phyloP scores from a whole-genome alignment of 2,329 filamentous ascomycete genomes.

The Diaporthe aspalathi region DNA sequence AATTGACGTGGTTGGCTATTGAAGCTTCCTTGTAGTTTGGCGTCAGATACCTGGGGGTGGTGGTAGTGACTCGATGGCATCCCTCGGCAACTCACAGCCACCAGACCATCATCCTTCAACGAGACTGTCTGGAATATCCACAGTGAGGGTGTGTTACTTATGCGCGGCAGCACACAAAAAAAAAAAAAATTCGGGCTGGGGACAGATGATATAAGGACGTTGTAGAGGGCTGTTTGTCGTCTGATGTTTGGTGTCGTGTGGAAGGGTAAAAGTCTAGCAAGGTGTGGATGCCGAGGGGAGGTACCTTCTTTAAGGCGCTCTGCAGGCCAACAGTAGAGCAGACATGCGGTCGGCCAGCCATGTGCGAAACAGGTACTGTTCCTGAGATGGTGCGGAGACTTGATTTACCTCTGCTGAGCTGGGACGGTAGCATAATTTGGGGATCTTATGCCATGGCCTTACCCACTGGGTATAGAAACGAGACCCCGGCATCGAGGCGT shows the following conservation, averaged over 20 bases:
- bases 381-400: conserved; percentile 57
- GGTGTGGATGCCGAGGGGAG: conserved; percentile 52
- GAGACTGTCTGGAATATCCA: conserved; percentile 29
- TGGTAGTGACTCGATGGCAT: conserved; percentile 24
- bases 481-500: conserved; percentile 54
- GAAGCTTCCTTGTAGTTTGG: conserved; percentile 29
- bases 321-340: conserved; percentile 59
- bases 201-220: neutral
- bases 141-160: neutral
- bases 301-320: conserved; percentile 55
- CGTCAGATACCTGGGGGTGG: conserved; percentile 39
- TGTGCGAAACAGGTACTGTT: conserved; percentile 62
- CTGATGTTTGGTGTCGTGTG: conserved; percentile 56
- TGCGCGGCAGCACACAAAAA: neutral
- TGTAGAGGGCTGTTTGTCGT: conserved; percentile 52
- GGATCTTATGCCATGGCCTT: conserved; percentile 67
- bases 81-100: conserved; percentile 30
- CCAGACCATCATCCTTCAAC: conserved; percentile 34
- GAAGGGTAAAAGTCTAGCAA: conserved; percentile 45
- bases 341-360: conserved; percentile 56
- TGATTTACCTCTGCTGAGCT: conserved; percentile 58
- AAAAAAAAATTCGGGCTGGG: neutral
- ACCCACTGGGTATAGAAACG: conserved; percentile 65
- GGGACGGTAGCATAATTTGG: conserved; percentile 68
- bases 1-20: conserved; percentile 37